Conservation (phyloP, 768 basidiomycete genomes). For the Lactarius sp. region DNA sequence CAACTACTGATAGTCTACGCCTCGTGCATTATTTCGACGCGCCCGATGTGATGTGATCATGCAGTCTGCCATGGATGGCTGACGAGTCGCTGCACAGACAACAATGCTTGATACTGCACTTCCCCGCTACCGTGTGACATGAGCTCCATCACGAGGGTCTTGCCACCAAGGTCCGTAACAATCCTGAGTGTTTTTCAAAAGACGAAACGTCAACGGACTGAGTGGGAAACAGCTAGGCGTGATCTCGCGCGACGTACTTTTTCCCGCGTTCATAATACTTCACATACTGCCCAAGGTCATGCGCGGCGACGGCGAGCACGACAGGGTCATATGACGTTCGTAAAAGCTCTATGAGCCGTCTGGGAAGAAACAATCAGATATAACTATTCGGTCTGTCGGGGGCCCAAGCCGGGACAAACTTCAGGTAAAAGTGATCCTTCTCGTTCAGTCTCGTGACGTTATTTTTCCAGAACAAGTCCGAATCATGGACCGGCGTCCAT, state of each 20-base stretch:
- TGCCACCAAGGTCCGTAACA: conserved; percentile 81
- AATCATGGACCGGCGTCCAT: conserved; percentile 95
- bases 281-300: conserved; percentile 92
- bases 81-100: conserved; percentile 87
- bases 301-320: conserved; percentile 86
- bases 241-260: conserved; percentile 51
- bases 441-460: conserved; percentile 87
- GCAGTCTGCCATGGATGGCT: conserved; percentile 79
- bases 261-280: conserved; percentile 89
- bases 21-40: background rate
- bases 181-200: conserved; percentile 42
- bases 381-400: background rate
- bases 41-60: conserved; percentile 27
- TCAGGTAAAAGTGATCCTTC: conserved; percentile 75
- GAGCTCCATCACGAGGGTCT: conserved; percentile 83
- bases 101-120: conserved; percentile 86
- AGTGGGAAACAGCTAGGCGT: background rate
- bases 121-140: conserved; percentile 87
- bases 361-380: conserved; percentile 31
- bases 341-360: conserved; percentile 69
- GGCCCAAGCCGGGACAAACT: conserved; percentile 40
- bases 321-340: conserved; percentile 63
- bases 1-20: conserved; percentile 1
- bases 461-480: conserved; percentile 97
- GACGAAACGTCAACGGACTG: background rate